Percentiles rank a stretch among this genome's conserved stretches.
Conservation (phyloP, 768 basidiomycete genomes). For the Obba rivulosa region DNA sequence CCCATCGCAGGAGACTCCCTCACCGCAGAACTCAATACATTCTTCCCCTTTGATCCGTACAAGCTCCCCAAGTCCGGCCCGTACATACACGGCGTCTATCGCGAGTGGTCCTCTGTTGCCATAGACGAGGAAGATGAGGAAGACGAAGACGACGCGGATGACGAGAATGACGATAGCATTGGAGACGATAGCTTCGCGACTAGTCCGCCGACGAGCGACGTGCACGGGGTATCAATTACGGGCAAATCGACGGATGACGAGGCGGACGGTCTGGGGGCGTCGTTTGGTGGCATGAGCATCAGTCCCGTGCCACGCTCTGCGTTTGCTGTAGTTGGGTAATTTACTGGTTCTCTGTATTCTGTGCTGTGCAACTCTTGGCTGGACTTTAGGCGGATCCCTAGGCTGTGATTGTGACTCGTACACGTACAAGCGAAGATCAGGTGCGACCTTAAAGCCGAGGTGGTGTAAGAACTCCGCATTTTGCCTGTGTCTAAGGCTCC, state of each 20-base stretch:
- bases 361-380: too few species aligned
- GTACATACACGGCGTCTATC: conserved; percentile 80
- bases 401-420: too few species aligned
- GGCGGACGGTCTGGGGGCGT: conserved; percentile 55
- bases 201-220: neutral
- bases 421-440: too few species aligned
- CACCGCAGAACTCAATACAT: conserved; percentile 77
- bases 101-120: conserved; percentile 86
- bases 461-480: too few species aligned
- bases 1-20: conserved; percentile 30
- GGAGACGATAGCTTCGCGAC: conserved; percentile 4
- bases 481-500: too few species aligned
- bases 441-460: too few species aligned
- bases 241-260: conserved; percentile 23
- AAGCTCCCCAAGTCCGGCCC: conserved; percentile 72
- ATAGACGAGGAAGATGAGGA: conserved; percentile 64
- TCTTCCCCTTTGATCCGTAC: conserved; percentile 99
- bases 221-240: neutral
- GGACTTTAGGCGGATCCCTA: too few species aligned
- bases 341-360: too few species aligned
- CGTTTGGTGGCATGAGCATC: conserved; percentile 81
- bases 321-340: neutral
- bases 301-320: conserved; percentile 43
- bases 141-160: conserved; percentile 58
- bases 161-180: conserved; percentile 47